phyloP scores from a whole-genome alignment of 1,139 yeast species.

The Nakaseomyces nivariensis region DNA sequence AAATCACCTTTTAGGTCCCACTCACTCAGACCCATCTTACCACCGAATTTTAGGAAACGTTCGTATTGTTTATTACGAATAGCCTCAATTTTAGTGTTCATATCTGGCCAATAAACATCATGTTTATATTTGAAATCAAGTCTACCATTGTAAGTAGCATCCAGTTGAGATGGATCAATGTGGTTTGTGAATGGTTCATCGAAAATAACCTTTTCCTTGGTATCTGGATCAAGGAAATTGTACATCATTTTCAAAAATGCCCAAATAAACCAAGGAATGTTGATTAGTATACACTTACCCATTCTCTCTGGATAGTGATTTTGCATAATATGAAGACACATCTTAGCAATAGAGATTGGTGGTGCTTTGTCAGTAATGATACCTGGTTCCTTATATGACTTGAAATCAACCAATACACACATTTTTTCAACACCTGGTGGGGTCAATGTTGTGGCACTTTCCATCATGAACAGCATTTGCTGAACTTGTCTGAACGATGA shows the following conservation, averaged over 20 bases:
- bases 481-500: conserved; percentile 81
- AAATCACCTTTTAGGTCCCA: conserved; percentile 53
- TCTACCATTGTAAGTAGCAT: conserved; percentile 67
- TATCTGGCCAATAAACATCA: conserved; percentile 66
- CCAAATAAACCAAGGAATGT: conserved; percentile 84
- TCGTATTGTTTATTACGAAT: conserved; percentile 43
- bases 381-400: conserved; percentile 45
- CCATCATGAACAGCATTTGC: conserved; percentile 83
- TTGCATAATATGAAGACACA: conserved; percentile 77
- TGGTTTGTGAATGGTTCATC: conserved; percentile 77
- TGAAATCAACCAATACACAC: conserved; percentile 82
- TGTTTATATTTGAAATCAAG: conserved; percentile 74
- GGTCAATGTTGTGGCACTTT: conserved; percentile 78
- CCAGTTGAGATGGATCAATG: conserved; percentile 70
- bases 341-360: conserved; percentile 44
- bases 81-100: conserved; percentile 45
- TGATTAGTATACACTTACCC: conserved; percentile 76
- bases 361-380: conserved; percentile 29
- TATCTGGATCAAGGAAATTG: conserved; percentile 86
- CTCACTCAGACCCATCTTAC: conserved; percentile 67
- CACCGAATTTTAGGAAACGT: conserved; percentile 56
- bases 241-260: conserved; percentile 76
- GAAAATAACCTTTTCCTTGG: conserved; percentile 78
- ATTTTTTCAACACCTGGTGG: conserved; percentile 91
- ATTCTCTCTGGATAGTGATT: conserved; percentile 89